Percentiles rank a stretch among this genome's conserved stretches.
phyloP scores from a whole-genome alignment of 2,329 filamentous ascomycete genomes.

The Lachnellula occidentalis region DNA sequence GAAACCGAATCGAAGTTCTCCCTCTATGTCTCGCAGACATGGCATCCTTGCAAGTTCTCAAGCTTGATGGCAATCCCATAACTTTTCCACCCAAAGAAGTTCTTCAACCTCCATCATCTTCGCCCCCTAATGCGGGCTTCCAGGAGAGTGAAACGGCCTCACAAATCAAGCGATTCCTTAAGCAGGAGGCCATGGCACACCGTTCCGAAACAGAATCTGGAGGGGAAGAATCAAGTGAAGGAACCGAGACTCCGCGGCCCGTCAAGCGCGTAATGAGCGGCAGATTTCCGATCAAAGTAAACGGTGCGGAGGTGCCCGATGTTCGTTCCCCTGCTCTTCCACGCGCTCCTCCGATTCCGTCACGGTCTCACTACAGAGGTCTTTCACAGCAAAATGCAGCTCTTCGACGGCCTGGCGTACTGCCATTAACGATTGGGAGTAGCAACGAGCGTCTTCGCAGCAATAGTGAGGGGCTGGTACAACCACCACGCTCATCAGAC shows the following conservation, averaged over 20 bases:
- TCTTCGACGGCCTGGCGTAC: conserved; percentile 65
- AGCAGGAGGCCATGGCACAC: conserved; percentile 42
- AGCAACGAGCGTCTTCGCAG: conserved; percentile 62
- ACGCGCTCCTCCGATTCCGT: conserved; percentile 71
- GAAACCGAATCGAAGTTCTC: conserved; percentile 80
- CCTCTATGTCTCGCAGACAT: conserved; percentile 84
- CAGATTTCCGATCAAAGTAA: conserved; percentile 66
- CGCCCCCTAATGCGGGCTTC: conserved; percentile 49
- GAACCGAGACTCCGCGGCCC: conserved; percentile 70
- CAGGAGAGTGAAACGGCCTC: conserved; percentile 56
- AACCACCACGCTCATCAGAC: conserved; percentile 43
- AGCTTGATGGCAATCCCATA: conserved; percentile 83
- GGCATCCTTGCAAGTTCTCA: conserved; percentile 81
- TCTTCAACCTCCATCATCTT: conserved; percentile 52
- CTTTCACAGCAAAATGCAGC: conserved; percentile 61
- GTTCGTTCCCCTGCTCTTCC: conserved; percentile 61
- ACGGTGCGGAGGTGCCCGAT: conserved; percentile 63
- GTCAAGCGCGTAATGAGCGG: conserved; percentile 58
- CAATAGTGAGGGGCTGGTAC: conserved; percentile 57
- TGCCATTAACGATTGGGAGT: conserved; percentile 63
- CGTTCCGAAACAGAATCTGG: conserved; percentile 51
- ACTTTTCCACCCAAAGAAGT: conserved; percentile 70
- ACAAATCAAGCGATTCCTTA: conserved; percentile 57
- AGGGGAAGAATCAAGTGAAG: conserved; percentile 63
- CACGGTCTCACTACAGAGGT: conserved; percentile 73